Evolutionary conservation across 2,329 filamentous ascomycete species (phyloP).

Genomic region (Phyllosticta ampelicida): DNA sequence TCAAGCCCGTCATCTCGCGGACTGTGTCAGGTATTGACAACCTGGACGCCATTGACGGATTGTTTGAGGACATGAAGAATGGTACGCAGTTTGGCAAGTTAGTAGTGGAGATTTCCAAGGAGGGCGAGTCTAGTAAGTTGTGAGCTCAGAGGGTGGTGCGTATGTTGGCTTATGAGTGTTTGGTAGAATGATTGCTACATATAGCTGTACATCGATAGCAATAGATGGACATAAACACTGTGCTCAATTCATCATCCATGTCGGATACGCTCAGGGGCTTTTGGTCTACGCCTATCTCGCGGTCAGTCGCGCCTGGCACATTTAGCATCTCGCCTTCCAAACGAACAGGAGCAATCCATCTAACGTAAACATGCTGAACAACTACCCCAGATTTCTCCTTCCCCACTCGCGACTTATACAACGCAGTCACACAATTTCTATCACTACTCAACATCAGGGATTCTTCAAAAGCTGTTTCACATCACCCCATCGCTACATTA

Average conservation of each 20-base stretch:
- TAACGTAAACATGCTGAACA: too few species aligned
- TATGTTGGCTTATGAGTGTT: neutral
- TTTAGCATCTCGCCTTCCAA: too few species aligned
- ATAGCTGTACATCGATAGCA: neutral
- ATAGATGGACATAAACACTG: neutral
- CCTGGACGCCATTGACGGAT: slow-evolving; percentile 62
- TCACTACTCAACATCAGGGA: too few species aligned
- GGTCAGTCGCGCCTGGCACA: too few species aligned
- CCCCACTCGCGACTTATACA: too few species aligned
- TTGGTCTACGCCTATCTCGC: neutral
- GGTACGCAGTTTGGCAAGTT: slow-evolving; percentile 87
- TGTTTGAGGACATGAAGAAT: slow-evolving; percentile 83
- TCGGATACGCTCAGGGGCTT: neutral
- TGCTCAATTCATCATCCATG: neutral
- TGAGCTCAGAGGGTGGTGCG: slow-evolving; percentile 8
- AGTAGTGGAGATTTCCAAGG: slow-evolving; percentile 41
- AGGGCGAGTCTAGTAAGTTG: slow-evolving; percentile 21
- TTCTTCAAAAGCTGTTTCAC: too few species aligned
- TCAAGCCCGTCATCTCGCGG: slow-evolving; percentile 67
- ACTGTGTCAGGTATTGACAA: slow-evolving; percentile 64
- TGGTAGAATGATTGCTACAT: slow-evolving; percentile 1
- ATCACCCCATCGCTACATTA: too few species aligned
- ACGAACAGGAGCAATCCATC: too few species aligned
- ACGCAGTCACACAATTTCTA: too few species aligned
- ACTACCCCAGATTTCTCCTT: too few species aligned